Percentiles rank a stretch among this genome's conserved stretches.
Evolutionary conservation across 306 rosid species (phyloP).

Genomic region (Quercus engelmannii): DNA sequence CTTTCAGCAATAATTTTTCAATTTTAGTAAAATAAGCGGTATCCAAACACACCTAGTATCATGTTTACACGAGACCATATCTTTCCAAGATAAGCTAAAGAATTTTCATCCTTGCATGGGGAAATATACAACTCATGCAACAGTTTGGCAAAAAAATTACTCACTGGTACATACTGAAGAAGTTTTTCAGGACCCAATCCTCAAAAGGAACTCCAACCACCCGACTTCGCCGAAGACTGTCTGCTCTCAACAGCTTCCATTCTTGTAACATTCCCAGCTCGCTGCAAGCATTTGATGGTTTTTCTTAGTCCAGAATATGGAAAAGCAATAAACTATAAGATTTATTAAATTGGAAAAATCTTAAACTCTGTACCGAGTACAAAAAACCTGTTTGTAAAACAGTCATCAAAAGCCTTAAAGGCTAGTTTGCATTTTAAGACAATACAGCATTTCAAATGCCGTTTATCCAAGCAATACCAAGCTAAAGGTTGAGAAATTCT

Average conservation of each 20-base stretch:
- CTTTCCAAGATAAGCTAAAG: neutral
- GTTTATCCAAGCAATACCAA: too few species aligned
- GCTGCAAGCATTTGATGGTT: slow-evolving; percentile 34
- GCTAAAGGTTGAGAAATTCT: too few species aligned
- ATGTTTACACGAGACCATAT: neutral
- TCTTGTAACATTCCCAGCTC: slow-evolving; percentile 37
- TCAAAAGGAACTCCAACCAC: slow-evolving; percentile 40
- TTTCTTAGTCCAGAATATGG: slow-evolving; percentile 3
- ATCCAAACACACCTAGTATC: neutral
- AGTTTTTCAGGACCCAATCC: slow-evolving; percentile 21
- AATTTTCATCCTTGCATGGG: neutral
- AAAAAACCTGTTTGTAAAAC: neutral
- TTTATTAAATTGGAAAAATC: neutral
- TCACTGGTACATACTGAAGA: slow-evolving; percentile 15
- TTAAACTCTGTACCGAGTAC: neutral
- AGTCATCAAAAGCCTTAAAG: too few species aligned
- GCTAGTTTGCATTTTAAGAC: too few species aligned
- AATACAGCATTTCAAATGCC: too few species aligned
- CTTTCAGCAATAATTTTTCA: too few species aligned
- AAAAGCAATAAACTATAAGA: neutral
- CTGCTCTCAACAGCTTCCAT: slow-evolving; percentile 22
- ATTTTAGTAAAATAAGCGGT: fast-evolving
- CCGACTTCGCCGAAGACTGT: slow-evolving; percentile 20
- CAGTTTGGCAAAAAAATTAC: neutral
- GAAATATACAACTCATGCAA: neutral